These are phyloP conservation scores for Chytriomyces confervae DNA, from an alignment of 192 early-diverging fungal species.

Conservation along the genomic window DNA sequence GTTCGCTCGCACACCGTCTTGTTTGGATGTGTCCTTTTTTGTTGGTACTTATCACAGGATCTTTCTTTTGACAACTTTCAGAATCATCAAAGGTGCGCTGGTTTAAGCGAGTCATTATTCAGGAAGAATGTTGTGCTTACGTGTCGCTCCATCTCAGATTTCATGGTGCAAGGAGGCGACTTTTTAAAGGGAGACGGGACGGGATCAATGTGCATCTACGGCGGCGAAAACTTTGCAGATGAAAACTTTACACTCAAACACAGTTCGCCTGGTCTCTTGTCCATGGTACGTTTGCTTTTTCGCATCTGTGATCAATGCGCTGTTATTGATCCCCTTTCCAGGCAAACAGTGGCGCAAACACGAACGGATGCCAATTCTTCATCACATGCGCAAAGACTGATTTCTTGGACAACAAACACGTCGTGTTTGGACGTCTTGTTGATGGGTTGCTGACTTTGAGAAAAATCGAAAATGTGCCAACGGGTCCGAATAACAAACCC, in stretches of 20 bases:
- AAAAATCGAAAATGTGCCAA: slow-evolving; percentile 93
- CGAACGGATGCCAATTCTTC: slow-evolving; percentile 93
- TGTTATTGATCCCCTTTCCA: slow-evolving; percentile 27
- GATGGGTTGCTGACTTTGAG: slow-evolving; percentile 89
- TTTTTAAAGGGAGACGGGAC: slow-evolving; percentile 91
- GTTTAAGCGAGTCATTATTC: neutral
- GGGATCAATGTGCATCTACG: slow-evolving; percentile 85
- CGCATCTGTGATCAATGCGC: neutral
- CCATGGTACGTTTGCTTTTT: slow-evolving; percentile 68
- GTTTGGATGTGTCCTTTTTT: slow-evolving; percentile 9
- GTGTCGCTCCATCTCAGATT: slow-evolving; percentile 56
- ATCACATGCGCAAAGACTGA: slow-evolving; percentile 87
- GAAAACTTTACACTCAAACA: slow-evolving; percentile 91
- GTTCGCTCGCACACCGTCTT: slow-evolving; percentile 1
- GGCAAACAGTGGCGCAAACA: slow-evolving; percentile 85
- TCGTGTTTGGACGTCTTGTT: slow-evolving; percentile 83
- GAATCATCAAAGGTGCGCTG: slow-evolving; percentile 72
- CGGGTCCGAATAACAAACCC: slow-evolving; percentile 83
- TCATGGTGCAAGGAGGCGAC: slow-evolving; percentile 94
- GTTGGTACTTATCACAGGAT: neutral
- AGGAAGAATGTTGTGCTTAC: neutral
- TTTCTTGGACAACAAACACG: slow-evolving; percentile 88
- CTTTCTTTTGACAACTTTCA: slow-evolving; percentile 24
- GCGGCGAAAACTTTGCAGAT: slow-evolving; percentile 67
- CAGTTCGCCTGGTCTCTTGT: slow-evolving; percentile 79